These are phyloP conservation scores for Torulaspora globosa DNA, from an alignment of 1,139 yeast species.

Conservation along the genomic window DNA sequence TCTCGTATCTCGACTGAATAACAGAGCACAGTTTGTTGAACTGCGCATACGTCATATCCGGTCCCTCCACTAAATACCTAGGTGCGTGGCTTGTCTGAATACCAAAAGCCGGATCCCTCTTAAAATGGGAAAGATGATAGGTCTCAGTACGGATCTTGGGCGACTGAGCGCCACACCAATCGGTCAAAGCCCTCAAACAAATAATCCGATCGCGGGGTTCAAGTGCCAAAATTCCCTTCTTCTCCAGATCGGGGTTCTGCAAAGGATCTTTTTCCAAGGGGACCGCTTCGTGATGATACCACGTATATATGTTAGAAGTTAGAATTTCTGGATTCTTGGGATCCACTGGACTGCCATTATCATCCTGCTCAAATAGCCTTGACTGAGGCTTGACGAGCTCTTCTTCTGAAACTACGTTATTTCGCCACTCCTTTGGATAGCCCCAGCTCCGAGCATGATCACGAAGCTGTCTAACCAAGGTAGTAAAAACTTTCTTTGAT, in stretches of 20 bases:
- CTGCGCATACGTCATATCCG: conserved; percentile 23
- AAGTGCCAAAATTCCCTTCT: conserved; percentile 45
- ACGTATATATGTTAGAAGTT: conserved; percentile 26
- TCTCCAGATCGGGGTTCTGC: conserved; percentile 41
- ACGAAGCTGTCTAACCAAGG: conserved; percentile 40
- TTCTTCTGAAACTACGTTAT: conserved; percentile 4
- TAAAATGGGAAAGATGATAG: conserved; percentile 31
- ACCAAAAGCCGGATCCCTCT: conserved; percentile 35
- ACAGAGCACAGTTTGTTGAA: conserved; percentile 29
- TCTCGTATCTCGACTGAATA: conserved; percentile 29
- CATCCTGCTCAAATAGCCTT: conserved; percentile 28
- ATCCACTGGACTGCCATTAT: conserved; percentile 39
- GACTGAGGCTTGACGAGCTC: conserved; percentile 18
- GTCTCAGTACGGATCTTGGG: conserved; percentile 43
- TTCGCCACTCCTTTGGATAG: conserved; percentile 48
- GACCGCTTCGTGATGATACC: conserved; percentile 22
- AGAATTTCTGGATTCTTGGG: conserved; percentile 42
- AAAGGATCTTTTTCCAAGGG: conserved; percentile 35
- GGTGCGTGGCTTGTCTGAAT: conserved; percentile 34
- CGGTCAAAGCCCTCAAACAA: conserved; percentile 44
- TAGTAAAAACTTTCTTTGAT: conserved; percentile 26
- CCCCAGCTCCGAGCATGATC: conserved; percentile 40
- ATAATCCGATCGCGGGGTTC: conserved; percentile 47
- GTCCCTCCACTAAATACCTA: conserved; percentile 31
- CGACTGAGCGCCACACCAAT: conserved; percentile 49